Base-by-base conservation (phyloP, 2,329 filamentous ascomycete species). In the Fusarium verticillioides region DNA sequence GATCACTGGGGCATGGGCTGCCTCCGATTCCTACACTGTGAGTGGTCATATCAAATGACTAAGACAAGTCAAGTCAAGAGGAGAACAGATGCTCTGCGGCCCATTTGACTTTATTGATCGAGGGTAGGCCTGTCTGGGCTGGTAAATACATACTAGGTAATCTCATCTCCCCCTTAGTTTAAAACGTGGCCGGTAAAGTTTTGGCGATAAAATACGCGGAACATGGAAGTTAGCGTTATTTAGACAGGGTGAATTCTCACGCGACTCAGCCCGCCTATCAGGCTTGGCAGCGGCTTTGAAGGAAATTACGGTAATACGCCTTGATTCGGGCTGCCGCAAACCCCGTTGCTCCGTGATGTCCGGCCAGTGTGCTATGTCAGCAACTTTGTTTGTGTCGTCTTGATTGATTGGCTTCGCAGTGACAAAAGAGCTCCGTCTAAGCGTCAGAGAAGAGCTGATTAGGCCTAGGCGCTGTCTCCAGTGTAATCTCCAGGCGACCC, bases 291-390 rank as follows among this genome's bases (percentile, higher is more conserved):
- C 62, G 63, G 53, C 69, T 43, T 65, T 13, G 60, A 61, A 74
- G 73, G 76, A 78, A 78, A 78, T 78, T 78, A 74, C 71, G 65
- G 67, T 72, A 71, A 78, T 77, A 76, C 72, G 65, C 63, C 60
- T 74, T 44, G 63, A 54, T 73, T 74, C 76, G 76, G 76, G 60
- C 56, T 74, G 34, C 60, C 21, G 32, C 52, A 76, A 76, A 77
- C 75, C 71, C 76, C 76, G 76, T 77, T 36, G 66, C 76, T 75
- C 76, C 76, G 76, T 64, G 60, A 57, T 57, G 56, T 43, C 72
- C 64, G 70, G 74, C 49, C 52, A 36, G 30, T 57, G 57, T 49
- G 39, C 53, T 50, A 64, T 77, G 75, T 77, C 71, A 78, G 76
- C 76, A 73, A 53, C 64, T 64, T 70, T 67, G 39, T 37, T 56